phyloP scores from a whole-genome alignment of 768 basidiomycete species.

The Panellus pusillus region DNA sequence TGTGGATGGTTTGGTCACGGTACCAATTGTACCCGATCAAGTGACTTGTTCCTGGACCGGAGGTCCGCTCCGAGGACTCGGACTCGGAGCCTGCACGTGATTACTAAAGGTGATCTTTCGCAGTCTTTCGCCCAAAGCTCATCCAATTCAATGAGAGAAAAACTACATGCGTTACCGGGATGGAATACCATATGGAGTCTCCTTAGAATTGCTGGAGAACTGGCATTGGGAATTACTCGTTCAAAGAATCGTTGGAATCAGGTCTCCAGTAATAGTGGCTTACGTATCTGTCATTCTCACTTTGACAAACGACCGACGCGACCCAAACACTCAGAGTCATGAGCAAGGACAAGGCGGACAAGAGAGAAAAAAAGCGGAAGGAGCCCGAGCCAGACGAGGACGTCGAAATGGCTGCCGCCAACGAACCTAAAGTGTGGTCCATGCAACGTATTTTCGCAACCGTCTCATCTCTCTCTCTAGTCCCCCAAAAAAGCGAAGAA shows the following conservation, averaged over 20 bases:
- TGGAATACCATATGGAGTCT: constrained; percentile 43
- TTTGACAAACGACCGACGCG: neutral
- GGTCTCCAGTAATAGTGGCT: no score
- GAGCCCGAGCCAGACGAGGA: constrained; percentile 40
- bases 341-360: constrained; percentile 76
- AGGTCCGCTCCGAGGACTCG: no score
- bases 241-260: no score
- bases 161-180: constrained; percentile 85
- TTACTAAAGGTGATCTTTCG: no score
- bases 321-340: no score
- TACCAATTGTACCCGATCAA: constrained; percentile 1
- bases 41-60: no score
- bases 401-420: constrained; percentile 48
- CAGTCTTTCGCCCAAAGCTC: no score
- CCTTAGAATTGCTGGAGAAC: no score
- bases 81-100: no score
- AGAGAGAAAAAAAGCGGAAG: constrained; percentile 72
- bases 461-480: constrained; percentile 25
- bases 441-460: constrained; percentile 1
- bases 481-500: constrained; percentile 64
- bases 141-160: constrained; percentile 77
- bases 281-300: constrained; percentile 13
- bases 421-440: constrained; percentile 33
- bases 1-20: neutral
- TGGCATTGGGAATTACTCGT: no score